These are phyloP conservation scores for Leptodontidium sp. DNA, from an alignment of 2,329 filamentous ascomycete genomes.

Conservation along the genomic window DNA sequence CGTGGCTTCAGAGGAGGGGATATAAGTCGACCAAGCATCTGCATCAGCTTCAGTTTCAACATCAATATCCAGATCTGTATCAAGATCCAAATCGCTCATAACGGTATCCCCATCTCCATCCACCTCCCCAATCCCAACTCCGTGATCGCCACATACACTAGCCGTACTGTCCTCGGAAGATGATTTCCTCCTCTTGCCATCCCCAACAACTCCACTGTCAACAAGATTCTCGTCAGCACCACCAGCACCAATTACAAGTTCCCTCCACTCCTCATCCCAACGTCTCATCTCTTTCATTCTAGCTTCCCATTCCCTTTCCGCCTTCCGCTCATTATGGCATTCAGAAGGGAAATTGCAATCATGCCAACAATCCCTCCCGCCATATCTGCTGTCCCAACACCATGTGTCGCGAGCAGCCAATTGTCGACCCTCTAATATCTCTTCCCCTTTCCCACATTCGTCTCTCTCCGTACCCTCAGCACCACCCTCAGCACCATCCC, in stretches of 20 bases:
- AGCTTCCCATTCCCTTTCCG: conserved; percentile 25
- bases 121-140: neutral
- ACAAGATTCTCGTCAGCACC: neutral
- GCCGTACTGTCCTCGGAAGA: neutral
- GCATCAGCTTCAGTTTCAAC: neutral
- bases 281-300: conserved; percentile 21
- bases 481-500: too few species aligned
- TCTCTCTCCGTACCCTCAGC: too few species aligned
- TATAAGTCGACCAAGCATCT: neutral
- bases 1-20: too few species aligned
- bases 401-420: neutral
- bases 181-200: neutral
- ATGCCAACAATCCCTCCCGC: conserved; percentile 32
- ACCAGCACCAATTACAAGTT: neutral
- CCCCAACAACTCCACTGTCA: neutral
- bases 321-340: conserved; percentile 31
- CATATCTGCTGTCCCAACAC: neutral
- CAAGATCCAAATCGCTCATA: neutral
- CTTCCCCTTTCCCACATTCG: too few species aligned
- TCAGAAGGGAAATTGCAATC: conserved; percentile 39
- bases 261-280: conserved; percentile 13
- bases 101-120: conserved; percentile 7
- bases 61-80: neutral
- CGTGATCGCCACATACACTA: neutral
- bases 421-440: too few species aligned